Conservation (phyloP, 805 yeast species). For the Metschnikowia lachancei region DNA sequence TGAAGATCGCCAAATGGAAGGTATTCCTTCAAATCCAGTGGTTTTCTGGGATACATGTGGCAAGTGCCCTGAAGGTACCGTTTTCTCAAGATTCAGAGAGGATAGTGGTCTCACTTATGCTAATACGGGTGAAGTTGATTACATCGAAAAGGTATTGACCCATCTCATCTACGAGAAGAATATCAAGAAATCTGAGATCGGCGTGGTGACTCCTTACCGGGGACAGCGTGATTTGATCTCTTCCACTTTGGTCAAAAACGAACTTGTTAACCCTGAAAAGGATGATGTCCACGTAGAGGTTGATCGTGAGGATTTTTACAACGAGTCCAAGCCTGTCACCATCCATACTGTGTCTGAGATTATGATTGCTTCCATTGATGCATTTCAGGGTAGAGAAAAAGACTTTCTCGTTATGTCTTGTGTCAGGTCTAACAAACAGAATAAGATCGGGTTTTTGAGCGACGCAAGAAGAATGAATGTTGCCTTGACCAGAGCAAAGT, state of each 20-base stretch:
- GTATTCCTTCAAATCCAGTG: conserved; percentile 50
- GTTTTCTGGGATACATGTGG: conserved; percentile 60
- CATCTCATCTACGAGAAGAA: conserved; percentile 53
- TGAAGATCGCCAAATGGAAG: conserved; percentile 45
- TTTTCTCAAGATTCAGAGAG: conserved; percentile 46
- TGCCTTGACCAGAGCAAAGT: conserved; percentile 84
- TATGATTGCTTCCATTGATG: conserved; percentile 48
- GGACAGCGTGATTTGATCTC: conserved; percentile 70
- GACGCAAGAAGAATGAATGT: conserved; percentile 88
- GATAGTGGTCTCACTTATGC: conserved; percentile 57
- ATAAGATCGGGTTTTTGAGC: conserved; percentile 75
- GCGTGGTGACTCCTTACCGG: conserved; percentile 68
- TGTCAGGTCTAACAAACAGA: conserved; percentile 65
- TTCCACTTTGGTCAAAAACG: conserved; percentile 45
- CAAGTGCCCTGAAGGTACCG: conserved; percentile 45
- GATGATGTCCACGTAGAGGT: conserved; percentile 48
- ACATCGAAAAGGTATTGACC: conserved; percentile 47
- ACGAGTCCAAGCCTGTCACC: conserved; percentile 46
- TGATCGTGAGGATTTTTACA: conserved; percentile 59
- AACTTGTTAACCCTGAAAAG: conserved; percentile 53
- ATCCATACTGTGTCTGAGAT: conserved; percentile 47
- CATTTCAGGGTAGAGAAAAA: conserved; percentile 60
- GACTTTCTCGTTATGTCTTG: conserved; percentile 51
- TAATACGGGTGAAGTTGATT: conserved; percentile 52
- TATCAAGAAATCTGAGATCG: conserved; percentile 50